phyloP scores from a whole-genome alignment of 129 eudicot species.

The Saussurea involucrata region DNA sequence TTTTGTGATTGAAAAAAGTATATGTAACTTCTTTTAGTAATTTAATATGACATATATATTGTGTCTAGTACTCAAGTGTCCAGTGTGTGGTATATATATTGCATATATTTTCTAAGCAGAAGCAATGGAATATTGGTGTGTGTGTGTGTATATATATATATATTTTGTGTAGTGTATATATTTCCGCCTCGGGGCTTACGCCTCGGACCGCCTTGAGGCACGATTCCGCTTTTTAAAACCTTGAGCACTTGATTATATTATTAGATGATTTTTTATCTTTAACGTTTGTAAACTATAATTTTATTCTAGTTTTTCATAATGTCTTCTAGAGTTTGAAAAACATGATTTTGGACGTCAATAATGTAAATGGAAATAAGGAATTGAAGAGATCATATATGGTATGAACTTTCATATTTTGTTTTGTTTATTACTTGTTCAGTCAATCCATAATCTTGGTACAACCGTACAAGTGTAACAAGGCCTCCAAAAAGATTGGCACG shows the following conservation, averaged over 20 bases:
- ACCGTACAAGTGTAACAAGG: background rate
- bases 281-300: background rate
- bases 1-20: too few species aligned
- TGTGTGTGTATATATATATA: too few species aligned
- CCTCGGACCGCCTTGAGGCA: too few species aligned
- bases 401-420: background rate
- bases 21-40: too few species aligned
- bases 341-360: background rate
- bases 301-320: background rate
- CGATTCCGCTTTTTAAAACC: too few species aligned
- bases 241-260: background rate
- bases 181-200: too few species aligned
- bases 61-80: too few species aligned
- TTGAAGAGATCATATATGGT: background rate
- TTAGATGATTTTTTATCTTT: background rate
- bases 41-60: too few species aligned
- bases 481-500: background rate
- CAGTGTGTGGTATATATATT: too few species aligned
- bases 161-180: too few species aligned
- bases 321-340: background rate
- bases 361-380: background rate
- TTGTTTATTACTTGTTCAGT: background rate
- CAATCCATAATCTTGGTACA: background rate
- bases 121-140: too few species aligned
- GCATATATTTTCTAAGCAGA: too few species aligned